These are phyloP conservation scores for Colletotrichum cordylinicola DNA, from an alignment of 2,329 filamentous ascomycete genomes.

Conservation along the genomic window DNA sequence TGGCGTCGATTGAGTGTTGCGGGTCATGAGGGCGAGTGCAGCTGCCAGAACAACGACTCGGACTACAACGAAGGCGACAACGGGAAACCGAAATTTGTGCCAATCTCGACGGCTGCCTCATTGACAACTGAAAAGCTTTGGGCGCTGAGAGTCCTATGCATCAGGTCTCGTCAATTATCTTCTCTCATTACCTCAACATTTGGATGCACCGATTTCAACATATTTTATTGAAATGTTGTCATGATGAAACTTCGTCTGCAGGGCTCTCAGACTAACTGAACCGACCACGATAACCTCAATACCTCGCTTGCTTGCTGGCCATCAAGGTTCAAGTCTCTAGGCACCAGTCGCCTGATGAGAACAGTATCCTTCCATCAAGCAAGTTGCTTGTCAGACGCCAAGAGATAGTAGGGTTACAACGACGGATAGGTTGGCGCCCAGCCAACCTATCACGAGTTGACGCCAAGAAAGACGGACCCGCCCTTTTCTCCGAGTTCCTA, in stretches of 20 bases:
- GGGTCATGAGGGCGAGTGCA: not conserved
- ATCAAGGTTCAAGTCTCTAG: not conserved
- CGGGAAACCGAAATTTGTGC: not conserved
- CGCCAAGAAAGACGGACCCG: not conserved
- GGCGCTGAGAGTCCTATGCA: not conserved
- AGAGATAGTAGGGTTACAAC: conserved; percentile 11
- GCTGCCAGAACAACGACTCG: not conserved
- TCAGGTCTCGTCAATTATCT: not conserved
- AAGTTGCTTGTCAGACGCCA: not conserved
- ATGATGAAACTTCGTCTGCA: not conserved
- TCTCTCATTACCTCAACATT: not conserved
- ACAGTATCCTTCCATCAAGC: not conserved
- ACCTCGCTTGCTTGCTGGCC: not conserved
- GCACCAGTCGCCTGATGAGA: not conserved
- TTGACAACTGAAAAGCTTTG: fast-evolving
- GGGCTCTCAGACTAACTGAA: not conserved
- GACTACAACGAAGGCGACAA: not conserved
- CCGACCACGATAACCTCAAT: not conserved
- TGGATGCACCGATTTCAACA: not conserved
- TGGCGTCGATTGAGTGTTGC: not conserved
- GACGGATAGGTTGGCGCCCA: not conserved
- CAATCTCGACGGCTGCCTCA: not conserved
- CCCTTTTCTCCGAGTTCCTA: not conserved
- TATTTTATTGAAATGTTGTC: not conserved
- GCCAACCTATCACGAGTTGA: not conserved